Conservation (phyloP, 495 filamentous ascomycete genomes). For the Xylaria scruposa region DNA sequence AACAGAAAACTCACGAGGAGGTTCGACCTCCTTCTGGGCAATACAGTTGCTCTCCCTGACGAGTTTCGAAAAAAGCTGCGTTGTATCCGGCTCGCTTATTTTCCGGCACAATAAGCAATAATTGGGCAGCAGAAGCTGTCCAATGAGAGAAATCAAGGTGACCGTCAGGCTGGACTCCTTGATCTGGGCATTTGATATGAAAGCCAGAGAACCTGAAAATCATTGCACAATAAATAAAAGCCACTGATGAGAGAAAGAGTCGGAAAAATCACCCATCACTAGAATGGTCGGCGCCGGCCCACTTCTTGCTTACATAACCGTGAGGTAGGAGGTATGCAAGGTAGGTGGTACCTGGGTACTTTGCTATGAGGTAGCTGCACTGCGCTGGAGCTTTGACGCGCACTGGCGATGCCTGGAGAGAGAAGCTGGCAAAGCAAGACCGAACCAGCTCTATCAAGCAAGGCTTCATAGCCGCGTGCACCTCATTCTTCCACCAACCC, state of each 20-base stretch:
- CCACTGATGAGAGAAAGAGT: not conserved
- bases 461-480: conserved; percentile 27
- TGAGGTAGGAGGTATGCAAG: not conserved
- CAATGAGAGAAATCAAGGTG: conserved; percentile 5
- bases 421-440: conserved; percentile 18
- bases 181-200: not conserved
- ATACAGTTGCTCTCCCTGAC: not conserved
- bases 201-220: not conserved
- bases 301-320: conserved; percentile 5
- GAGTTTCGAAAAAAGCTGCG: not conserved
- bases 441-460: conserved; percentile 23
- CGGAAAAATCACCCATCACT: not conserved
- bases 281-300: not conserved
- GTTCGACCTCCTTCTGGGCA: not conserved
- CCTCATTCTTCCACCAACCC: conserved; percentile 13
- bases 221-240: not conserved
- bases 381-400: conserved; percentile 27
- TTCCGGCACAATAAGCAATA: not conserved
- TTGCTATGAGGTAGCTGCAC: not conserved
- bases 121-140: not conserved
- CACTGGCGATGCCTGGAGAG: conserved; percentile 32
- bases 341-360: conserved; percentile 8
- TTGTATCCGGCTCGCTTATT: not conserved
- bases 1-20: conserved; percentile 2
- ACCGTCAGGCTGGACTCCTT: not conserved